A percentile compares a stretch with the other conserved stretches of the same genome.
Evolutionary conservation across 345 rosid species (phyloP).

Genomic region (Eucalyptus decipiens): DNA sequence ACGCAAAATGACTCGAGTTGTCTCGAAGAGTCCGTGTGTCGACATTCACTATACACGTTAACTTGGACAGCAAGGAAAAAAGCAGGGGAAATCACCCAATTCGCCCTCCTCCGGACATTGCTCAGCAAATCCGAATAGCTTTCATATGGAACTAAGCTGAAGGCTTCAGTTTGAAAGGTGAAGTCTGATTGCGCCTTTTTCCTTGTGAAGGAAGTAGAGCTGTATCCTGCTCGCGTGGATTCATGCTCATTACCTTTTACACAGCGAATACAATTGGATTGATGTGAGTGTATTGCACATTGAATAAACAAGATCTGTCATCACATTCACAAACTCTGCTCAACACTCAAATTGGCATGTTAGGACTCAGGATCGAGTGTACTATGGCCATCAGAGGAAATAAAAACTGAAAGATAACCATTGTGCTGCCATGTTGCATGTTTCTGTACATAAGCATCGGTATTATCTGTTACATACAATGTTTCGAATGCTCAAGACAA

Average conservation of each 20-base stretch:
- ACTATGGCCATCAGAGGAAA: neutral
- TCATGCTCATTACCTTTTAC: neutral
- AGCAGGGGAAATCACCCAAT: neutral
- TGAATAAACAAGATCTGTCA: neutral
- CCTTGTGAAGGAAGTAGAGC: neutral
- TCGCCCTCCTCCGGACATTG: neutral
- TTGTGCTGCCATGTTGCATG: neutral
- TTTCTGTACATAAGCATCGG: neutral
- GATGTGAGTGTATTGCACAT: neutral
- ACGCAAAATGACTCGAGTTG: rapidly evolving
- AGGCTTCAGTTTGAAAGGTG: neutral
- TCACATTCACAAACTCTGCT: neutral
- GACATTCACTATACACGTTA: neutral
- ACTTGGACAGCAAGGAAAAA: neutral
- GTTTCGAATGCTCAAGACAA: slow-evolving; percentile 24
- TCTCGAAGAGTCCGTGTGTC: too few species aligned
- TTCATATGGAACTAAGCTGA: neutral
- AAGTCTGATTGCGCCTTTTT: neutral
- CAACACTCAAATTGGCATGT: neutral
- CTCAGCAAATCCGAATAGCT: neutral
- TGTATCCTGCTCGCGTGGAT: neutral
- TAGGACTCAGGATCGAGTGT: neutral
- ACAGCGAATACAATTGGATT: neutral
- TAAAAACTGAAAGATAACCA: neutral
- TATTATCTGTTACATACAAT: neutral